Conservation (phyloP, 1,284 basidiomycete genomes). For the Puccinia hordei region DNA sequence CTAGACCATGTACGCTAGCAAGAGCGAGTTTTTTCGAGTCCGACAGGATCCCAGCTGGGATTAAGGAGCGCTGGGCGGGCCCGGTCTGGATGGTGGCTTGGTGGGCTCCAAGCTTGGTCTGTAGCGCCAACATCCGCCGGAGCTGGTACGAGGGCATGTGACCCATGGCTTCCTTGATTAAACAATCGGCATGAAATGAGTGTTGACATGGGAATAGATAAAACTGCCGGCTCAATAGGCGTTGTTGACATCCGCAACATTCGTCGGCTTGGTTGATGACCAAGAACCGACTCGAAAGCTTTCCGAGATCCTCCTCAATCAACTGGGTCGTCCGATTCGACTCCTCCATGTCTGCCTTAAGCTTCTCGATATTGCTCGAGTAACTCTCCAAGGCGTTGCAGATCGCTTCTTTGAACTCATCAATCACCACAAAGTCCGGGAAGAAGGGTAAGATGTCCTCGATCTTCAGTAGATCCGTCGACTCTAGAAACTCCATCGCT, state of each 20-base stretch:
- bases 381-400: slow-evolving; percentile 93
- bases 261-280: slow-evolving; percentile 84
- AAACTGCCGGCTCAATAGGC: slow-evolving; percentile 83
- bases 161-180: slow-evolving; percentile 74
- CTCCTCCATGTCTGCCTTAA: slow-evolving; percentile 95
- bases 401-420: slow-evolving; percentile 99
- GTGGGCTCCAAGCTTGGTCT: slow-evolving; percentile 68
- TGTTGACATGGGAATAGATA: slow-evolving; percentile 99
- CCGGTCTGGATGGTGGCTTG: slow-evolving; percentile 1
- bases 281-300: slow-evolving; percentile 85
- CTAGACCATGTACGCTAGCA: slow-evolving; percentile 67
- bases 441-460: slow-evolving; percentile 99
- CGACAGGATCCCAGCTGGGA: slow-evolving; percentile 62
- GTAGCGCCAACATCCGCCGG: slow-evolving; percentile 78
- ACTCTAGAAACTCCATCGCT: slow-evolving; percentile 93
- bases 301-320: slow-evolving; percentile 86
- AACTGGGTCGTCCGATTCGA: slow-evolving; percentile 87
- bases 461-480: slow-evolving; percentile 91
- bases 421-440: slow-evolving; percentile 98
- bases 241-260: slow-evolving; percentile 76
- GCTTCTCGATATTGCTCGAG: slow-evolving; percentile 81
- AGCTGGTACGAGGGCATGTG: slow-evolving; percentile 78
- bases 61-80: slow-evolving; percentile 38
- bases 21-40: slow-evolving; percentile 74
- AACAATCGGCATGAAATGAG: slow-evolving; percentile 64